These are phyloP conservation scores for Neophaeococcomyces aloes DNA, from an alignment of 2,329 filamentous ascomycete genomes.

Conservation along the genomic window DNA sequence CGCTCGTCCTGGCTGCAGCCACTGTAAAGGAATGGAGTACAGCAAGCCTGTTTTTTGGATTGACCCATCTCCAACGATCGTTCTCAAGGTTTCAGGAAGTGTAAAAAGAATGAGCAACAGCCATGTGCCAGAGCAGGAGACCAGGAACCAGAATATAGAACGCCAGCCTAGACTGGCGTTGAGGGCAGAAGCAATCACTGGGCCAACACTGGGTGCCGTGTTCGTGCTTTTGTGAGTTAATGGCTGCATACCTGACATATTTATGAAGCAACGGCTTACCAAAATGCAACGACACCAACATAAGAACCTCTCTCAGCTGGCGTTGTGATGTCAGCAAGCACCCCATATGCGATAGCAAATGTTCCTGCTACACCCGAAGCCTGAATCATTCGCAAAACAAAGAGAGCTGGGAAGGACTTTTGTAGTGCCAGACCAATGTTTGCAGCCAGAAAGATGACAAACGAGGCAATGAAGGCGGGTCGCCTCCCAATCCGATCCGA, in stretches of 20 bases:
- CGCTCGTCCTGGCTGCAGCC: too few relatives aligned
- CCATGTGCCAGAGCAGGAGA: conserved; percentile 16
- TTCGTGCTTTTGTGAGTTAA: conserved; percentile 48
- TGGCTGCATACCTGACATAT: too few relatives aligned
- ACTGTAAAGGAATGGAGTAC: too few relatives aligned
- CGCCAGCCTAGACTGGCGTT: conserved; percentile 31
- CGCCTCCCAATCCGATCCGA: conserved; percentile 25
- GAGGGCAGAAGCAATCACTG: conserved; percentile 29
- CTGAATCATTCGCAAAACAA: conserved; percentile 30
- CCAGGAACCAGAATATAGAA: conserved; percentile 33
- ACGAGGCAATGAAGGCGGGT: conserved; percentile 22
- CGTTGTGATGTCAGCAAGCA: conserved; percentile 61
- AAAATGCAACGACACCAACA: too few relatives aligned
- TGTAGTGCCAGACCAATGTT: conserved; percentile 33
- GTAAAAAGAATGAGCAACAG: too few relatives aligned
- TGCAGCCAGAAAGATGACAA: conserved; percentile 27
- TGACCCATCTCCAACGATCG: too few relatives aligned
- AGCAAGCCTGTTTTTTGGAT: too few relatives aligned
- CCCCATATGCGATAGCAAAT: conserved; percentile 59
- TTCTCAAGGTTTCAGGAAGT: too few relatives aligned
- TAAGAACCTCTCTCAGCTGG: conserved; percentile 61
- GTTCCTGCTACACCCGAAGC: conserved; percentile 54
- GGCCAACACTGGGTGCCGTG: conserved; percentile 28
- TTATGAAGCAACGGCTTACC: too few relatives aligned
- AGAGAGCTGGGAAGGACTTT: conserved; percentile 26